Base-by-base conservation (phyloP, 805 yeast genomes). In the Kazachstania africana region DNA sequence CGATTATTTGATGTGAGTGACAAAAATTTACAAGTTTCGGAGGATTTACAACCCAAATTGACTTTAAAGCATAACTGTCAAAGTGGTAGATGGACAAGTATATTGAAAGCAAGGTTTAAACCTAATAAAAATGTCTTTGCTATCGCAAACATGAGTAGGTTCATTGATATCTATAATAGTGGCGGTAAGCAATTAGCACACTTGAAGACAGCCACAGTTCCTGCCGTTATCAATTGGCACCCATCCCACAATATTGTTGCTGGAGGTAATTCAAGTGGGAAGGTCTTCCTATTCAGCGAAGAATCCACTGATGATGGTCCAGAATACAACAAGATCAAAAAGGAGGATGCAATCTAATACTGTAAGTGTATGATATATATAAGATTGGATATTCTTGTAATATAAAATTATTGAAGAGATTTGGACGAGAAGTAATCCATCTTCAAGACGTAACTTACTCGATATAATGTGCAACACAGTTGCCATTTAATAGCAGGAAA, bases 41-140 rank as follows among this genome's bases (percentile, higher is more conserved):
- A 42, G 6, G 68, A 66, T 32, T 43, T 84, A 21, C 51, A 46
- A n/a, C 94, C 95, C 0, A 48, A 65, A 18, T 66, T 71, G 17
- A 71, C 72, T 8, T 63, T 88, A 30, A 71, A 70, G 34, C 98
- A 91, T 51, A 91, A 91, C 48, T 91, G 98, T 59, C 95, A 88
- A 55, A 80, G 95, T 0, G 98, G 98, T 0, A 65, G 95, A 41
- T 88, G 98, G 98, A 95, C 91, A 0, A 77, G 94, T 1, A 88
- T 88, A 28, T 60, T 88, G 35, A 84, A 88, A 45, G 75, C 95
- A 0, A 69, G 75, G 47, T 88, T 96, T 93, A 96, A 91, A 38
- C 53, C 57, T 2, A 58, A 66, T 20, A 63, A 70, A 19, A 80
- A 85, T 40, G 85, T 88, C 47, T 84, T 91, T 55, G 81, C 78